Evolutionary conservation across 176 grass and related monocot genomes (phyloP), one percentile per base, ranked within the genome.

Genomic region (Urochloa ruziziensis): DNA sequence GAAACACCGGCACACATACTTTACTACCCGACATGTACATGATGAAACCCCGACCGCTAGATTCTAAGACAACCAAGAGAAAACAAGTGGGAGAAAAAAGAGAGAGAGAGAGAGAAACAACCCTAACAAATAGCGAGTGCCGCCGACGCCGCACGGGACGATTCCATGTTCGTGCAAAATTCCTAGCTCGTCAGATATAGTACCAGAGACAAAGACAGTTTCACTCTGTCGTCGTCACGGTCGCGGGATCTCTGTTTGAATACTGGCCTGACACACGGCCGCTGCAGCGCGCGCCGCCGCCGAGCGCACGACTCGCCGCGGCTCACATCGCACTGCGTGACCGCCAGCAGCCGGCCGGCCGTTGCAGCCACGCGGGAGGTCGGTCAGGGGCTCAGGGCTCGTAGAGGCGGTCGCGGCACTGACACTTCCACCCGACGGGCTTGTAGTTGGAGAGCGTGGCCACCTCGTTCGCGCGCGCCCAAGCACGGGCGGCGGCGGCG

Each of bases 381-480:
- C 14, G 1, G 54, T 23, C 4, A 19, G 43, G 2, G 10, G 43
- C 2, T 92, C 79, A 95, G 66, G 94, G 94, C 23, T 89, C 86
- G 74, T 81, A 96, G 9, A 89, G 79, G 80, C 87, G 90, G 82
- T 90, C 70, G 70, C 91, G 71, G 83, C 94, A 96, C 56, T 71
- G 88, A 83, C 94, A 96, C 70, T 93, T 91, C 94, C 94, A 96
- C 69, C 94, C 91, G 12, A 93, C 77, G 34, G 91, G 94, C 67
- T 96, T 96, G 88, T 93, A 96, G 66, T 93, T 81, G 47, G 94
- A 86, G 65, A 82, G 81, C 78, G 73, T 68, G 4, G 43, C 59
- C 44, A 80, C 74, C 8, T 24, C 24, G 8, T 25, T 28, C 2
- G 12, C 53, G 52, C 53, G 25, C 23, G 36, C 5, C 23, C n/a